Base-by-base conservation (phyloP, 345 rosid genomes). In the Dovyalis caffra region DNA sequence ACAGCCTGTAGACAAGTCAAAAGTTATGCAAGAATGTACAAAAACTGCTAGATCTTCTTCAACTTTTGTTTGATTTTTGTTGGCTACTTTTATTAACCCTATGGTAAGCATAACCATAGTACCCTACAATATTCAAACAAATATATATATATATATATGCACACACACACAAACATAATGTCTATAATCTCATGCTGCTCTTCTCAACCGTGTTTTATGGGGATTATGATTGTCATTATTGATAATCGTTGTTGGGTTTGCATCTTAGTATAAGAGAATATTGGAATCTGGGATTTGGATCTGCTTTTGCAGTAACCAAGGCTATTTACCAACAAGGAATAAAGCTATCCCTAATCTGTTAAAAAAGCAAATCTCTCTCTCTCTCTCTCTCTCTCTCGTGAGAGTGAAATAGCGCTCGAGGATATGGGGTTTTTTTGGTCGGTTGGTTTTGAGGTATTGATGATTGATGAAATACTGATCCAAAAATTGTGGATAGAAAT, bases 271-370 rank as follows among this genome's bases (percentile, higher is more conserved):
- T 33, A 12, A 71, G 71, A 61, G 81, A 82, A 71, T 65, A n/a
- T 23, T 53, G 81, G 87, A 82, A 84, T 82, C 83, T 78, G 76
- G 60, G 78, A 32, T 73, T 68, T 78, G 71, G 83, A 80, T 78
- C 83, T 85, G 79, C 85, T 87, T 87, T 87, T 82, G 74, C 81
- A 68, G 64, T 38, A 79, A 83, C 79, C 86, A 85, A 83, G 77
- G 78, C 74, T 58, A 57, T 64, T 77, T 76, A 66, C 75, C 32
- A 74, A 64, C 79, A 72, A 69, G 87, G 86, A 84, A 81, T 86
- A 88, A 86, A 84, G 88, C 58, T 66, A 56, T 58, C 66, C 43
- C 66, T 74, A 45, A 61, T 74, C 74, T 75, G 71, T 80, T 72
- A 32, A 70, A 81, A 84, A 81, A 81, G 83, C 73, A 77, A 18